A percentile compares a stretch with the other conserved stretches of the same genome.
These are phyloP conservation scores for Basipetospora sp. DNA, from an alignment of 2,329 filamentous ascomycete species.

Conservation along the genomic window DNA sequence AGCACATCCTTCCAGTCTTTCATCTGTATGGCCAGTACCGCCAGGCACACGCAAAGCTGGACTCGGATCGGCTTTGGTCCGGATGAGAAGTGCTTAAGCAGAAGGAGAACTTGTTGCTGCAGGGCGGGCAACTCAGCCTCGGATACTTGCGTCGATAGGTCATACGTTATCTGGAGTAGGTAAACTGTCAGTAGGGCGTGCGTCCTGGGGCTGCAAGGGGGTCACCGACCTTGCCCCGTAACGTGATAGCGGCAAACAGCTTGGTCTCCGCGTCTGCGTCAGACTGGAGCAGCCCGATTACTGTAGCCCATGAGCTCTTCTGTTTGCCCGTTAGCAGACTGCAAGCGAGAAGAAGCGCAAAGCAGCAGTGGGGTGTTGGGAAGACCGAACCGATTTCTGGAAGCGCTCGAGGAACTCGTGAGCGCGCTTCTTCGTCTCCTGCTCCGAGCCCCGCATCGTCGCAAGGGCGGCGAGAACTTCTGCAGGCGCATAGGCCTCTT, in stretches of 20 bases:
- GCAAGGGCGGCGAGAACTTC: conserved; percentile 72
- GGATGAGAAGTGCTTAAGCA: conserved; percentile 66
- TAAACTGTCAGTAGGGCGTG: neutral
- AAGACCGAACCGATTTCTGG: conserved; percentile 72
- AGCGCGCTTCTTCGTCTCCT: conserved; percentile 72
- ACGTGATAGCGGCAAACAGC: conserved; percentile 86
- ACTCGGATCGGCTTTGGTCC: conserved; percentile 76
- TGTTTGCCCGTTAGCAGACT: conserved; percentile 22
- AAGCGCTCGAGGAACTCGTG: conserved; percentile 87
- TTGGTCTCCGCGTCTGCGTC: conserved; percentile 70
- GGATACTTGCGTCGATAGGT: conserved; percentile 72
- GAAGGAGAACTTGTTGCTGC: conserved; percentile 67
- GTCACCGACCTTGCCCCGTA: conserved; percentile 77
- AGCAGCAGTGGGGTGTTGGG: too few species aligned
- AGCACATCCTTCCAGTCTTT: conserved; percentile 88
- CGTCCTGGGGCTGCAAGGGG: neutral
- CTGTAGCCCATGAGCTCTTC: conserved; percentile 82
- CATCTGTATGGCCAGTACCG: conserved; percentile 93
- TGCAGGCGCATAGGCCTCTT: conserved; percentile 59
- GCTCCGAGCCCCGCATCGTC: conserved; percentile 78
- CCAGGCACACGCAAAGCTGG: conserved; percentile 87
- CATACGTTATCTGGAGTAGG: conserved; percentile 76
- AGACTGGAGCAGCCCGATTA: conserved; percentile 74
- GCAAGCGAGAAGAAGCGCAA: conserved; percentile 5
- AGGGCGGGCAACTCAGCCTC: conserved; percentile 59